These are phyloP conservation scores for Euphorbia celastroides DNA, from an alignment of 441 rosid genomes.

Conservation along the genomic window DNA sequence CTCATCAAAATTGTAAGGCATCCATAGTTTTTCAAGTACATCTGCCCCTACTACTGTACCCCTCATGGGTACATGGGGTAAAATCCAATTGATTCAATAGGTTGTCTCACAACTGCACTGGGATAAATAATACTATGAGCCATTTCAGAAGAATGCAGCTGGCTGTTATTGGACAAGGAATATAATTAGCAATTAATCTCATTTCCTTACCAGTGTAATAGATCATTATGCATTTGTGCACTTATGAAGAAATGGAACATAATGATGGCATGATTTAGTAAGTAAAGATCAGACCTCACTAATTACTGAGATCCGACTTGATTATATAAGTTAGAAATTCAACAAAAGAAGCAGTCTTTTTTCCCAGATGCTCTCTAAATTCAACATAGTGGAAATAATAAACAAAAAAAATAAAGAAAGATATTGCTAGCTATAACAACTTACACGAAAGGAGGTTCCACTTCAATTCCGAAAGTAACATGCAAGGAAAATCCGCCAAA, in stretches of 20 bases:
- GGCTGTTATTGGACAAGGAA: not conserved
- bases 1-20: not conserved
- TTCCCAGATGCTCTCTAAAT: not conserved
- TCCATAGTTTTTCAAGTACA: not conserved
- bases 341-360: not conserved
- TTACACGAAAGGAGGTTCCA: conserved; percentile 69
- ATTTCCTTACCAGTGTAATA: not conserved
- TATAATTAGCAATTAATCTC: not conserved
- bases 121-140: not conserved
- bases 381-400: not conserved
- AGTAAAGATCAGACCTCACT: not conserved
- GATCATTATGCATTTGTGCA: not conserved
- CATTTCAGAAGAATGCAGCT: not conserved
- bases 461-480: conserved; percentile 53
- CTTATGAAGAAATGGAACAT: not conserved
- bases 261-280: not conserved
- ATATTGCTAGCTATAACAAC: conserved; percentile 20
- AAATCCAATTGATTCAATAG: not conserved
- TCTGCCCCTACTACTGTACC: not conserved
- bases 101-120: not conserved
- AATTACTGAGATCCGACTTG: not conserved
- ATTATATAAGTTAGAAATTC: not conserved
- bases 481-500: conserved; percentile 44
- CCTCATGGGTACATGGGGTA: too few relatives aligned
- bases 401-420: not conserved